These are phyloP conservation scores for Calycina herbarum DNA, from an alignment of 2,329 filamentous ascomycete species.

Conservation along the genomic window DNA sequence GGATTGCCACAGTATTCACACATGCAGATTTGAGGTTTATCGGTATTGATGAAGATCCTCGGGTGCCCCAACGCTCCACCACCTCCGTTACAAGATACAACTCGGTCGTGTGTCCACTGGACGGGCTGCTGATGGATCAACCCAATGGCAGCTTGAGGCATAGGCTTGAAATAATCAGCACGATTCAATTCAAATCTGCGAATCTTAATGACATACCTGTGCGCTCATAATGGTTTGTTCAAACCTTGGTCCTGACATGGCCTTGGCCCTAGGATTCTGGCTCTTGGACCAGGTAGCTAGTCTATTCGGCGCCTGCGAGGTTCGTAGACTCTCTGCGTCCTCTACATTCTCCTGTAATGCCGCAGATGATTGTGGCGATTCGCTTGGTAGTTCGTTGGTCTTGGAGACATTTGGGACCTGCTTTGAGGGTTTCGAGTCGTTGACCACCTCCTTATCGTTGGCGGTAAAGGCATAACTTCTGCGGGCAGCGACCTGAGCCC, in stretches of 20 bases:
- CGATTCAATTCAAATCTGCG: slow-evolving; percentile 5
- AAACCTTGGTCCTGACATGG: slow-evolving; percentile 92
- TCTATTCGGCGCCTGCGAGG: slow-evolving; percentile 81
- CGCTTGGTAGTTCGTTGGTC: slow-evolving; percentile 57
- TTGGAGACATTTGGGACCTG: slow-evolving; percentile 56
- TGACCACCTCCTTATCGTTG: slow-evolving; percentile 48
- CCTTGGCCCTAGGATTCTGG: slow-evolving; percentile 76
- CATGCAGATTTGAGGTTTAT: slow-evolving; percentile 89
- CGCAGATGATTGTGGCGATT: slow-evolving; percentile 51
- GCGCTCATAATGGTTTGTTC: slow-evolving; percentile 93
- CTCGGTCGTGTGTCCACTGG: slow-evolving; percentile 78
- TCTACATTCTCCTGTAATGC: slow-evolving; percentile 55
- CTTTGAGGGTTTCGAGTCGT: slow-evolving; percentile 46
- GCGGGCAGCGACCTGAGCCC: slow-evolving; percentile 31
- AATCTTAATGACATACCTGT: slow-evolving; percentile 65
- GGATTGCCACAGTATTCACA: slow-evolving; percentile 95
- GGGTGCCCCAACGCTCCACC: slow-evolving; percentile 90
- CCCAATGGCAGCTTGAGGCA: slow-evolving; percentile 86
- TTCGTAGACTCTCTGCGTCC: slow-evolving; percentile 37
- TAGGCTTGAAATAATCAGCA: slow-evolving; percentile 62
- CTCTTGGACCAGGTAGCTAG: slow-evolving; percentile 77
- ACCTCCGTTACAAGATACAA: slow-evolving; percentile 88
- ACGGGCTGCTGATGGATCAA: slow-evolving; percentile 96
- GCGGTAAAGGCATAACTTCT: slow-evolving; percentile 41
- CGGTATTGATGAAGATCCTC: slow-evolving; percentile 93